Conservation (phyloP, 148 eudicot genomes). For the Rhododendron henanense region DNA sequence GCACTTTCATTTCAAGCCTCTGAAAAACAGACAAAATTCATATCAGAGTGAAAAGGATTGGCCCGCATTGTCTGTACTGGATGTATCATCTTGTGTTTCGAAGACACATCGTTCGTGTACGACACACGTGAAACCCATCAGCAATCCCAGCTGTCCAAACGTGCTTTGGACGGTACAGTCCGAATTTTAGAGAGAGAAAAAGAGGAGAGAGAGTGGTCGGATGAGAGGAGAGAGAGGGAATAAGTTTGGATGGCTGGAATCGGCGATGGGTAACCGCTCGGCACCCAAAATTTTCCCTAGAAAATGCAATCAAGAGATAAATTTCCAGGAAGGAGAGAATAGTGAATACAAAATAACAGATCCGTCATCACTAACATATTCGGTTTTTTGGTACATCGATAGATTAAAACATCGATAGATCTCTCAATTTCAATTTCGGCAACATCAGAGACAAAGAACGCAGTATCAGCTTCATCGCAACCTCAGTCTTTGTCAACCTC, state of each 20-base stretch:
- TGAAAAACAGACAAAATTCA: not conserved
- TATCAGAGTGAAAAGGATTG: not conserved
- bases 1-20: slow-evolving; percentile 6
- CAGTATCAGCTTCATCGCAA: not conserved
- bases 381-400: not conserved
- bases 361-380: not conserved
- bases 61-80: not conserved
- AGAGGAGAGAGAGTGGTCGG: not conserved
- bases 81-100: not conserved
- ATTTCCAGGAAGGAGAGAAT: not conserved
- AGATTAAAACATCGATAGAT: not conserved
- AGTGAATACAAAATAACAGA: not conserved
- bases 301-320: not conserved
- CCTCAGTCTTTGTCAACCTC: not conserved
- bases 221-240: too few species aligned
- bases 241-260: too few species aligned
- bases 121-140: too few species aligned
- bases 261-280: too few species aligned
- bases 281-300: too few species aligned
- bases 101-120: not conserved
- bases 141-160: too few species aligned
- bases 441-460: not conserved
- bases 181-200: not conserved
- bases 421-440: not conserved
- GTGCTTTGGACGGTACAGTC: too few species aligned